These are phyloP conservation scores for Intubia oerlemansii DNA, from an alignment of 2,329 filamentous ascomycete species.

Conservation along the genomic window DNA sequence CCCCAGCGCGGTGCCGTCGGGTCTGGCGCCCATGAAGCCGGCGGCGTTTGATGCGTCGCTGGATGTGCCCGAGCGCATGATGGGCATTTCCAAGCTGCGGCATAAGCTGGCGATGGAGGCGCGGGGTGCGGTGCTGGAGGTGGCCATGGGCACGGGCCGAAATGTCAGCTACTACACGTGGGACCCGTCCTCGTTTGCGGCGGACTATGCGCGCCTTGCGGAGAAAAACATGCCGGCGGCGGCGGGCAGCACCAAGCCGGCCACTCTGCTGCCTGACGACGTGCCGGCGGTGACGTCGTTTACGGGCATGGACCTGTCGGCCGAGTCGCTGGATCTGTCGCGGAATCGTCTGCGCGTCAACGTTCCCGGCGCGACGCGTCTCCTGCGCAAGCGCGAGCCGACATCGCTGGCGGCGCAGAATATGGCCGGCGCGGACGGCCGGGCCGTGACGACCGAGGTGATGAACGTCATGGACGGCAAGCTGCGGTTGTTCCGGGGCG, in stretches of 20 bases:
- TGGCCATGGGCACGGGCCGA: conserved; percentile 40
- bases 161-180: conserved; percentile 39
- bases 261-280: conserved; percentile 3
- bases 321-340: conserved; percentile 37
- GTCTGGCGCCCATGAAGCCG: conserved; percentile 21
- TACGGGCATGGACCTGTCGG: conserved; percentile 39
- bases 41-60: conserved; percentile 36
- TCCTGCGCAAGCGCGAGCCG: conserved; percentile 16
- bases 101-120: conserved; percentile 24
- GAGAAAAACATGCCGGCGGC: not conserved
- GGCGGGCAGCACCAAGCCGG: not conserved
- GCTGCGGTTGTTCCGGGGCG: conserved; percentile 13
- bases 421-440: conserved; percentile 17
- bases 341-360: conserved; percentile 25
- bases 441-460: not conserved
- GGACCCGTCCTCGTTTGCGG: conserved; percentile 13
- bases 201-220: not conserved
- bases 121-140: conserved; percentile 36
- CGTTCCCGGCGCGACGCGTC: conserved; percentile 17
- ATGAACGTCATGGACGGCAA: conserved; percentile 8
- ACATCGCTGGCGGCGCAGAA: conserved; percentile 1
- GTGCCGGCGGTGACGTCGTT: conserved; percentile 24
- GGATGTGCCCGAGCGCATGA: conserved; percentile 32
- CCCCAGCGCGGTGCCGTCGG: conserved; percentile 8
- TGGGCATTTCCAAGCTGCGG: conserved; percentile 31